A percentile compares a stretch with the other conserved stretches of the same genome.
These are phyloP conservation scores for Apiospora rasikravindrae DNA, from an alignment of 2,329 filamentous ascomycete species.

Conservation along the genomic window DNA sequence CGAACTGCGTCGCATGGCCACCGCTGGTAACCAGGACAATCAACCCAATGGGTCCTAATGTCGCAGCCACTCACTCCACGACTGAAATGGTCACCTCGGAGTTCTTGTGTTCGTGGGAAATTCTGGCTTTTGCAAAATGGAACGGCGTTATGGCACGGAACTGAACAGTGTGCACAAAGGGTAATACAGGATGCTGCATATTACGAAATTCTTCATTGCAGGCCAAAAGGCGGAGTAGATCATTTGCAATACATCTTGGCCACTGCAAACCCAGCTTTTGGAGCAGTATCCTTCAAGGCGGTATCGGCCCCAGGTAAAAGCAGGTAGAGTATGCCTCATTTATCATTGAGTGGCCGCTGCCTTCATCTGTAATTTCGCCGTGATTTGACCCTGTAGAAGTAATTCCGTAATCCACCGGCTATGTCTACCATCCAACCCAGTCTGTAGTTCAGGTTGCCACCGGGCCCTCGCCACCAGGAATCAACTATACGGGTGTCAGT, in stretches of 20 bases:
- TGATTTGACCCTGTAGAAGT: not conserved
- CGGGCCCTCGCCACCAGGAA: constrained; percentile 78
- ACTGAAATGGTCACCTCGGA: constrained; percentile 1
- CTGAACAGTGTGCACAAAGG: not conserved
- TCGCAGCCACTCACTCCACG: not conserved
- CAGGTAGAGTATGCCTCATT: not conserved
- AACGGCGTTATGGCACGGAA: constrained; percentile 12
- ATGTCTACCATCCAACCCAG: constrained; percentile 4
- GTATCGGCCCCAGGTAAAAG: not conserved
- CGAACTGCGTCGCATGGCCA: constrained; percentile 85
- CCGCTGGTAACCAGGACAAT: constrained; percentile 62
- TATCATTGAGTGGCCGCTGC: not conserved
- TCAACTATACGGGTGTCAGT: constrained; percentile 58
- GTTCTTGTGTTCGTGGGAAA: constrained; percentile 11
- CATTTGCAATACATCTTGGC: not conserved
- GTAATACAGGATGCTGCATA: not conserved
- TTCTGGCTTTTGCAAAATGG: constrained; percentile 2
- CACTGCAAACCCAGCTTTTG: not conserved
- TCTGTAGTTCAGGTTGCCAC: constrained; percentile 38
- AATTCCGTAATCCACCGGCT: not conserved
- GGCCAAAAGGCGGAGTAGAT: not conserved
- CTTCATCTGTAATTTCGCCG: not conserved
- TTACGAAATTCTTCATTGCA: not conserved
- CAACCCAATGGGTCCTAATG: constrained; percentile 32
- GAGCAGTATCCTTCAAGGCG: not conserved